A percentile compares a stretch with the other conserved stretches of the same genome.
Evolutionary conservation across 306 rosid genomes (phyloP).

Genomic region (Cyamopsis tetragonoloba): DNA sequence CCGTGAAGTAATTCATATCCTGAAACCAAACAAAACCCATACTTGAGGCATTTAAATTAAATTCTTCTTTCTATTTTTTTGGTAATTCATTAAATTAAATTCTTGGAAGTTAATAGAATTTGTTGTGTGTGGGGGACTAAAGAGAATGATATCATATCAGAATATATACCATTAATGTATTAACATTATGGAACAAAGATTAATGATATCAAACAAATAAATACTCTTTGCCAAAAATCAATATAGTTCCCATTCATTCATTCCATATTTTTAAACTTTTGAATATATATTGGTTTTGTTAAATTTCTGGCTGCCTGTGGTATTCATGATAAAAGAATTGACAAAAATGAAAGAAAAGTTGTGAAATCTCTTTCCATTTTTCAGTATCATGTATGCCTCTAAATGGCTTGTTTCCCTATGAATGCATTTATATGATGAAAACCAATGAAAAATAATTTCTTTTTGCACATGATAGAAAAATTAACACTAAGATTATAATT

Average conservation of each 20-base stretch:
- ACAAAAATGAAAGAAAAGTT: background rate
- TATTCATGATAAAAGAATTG: background rate
- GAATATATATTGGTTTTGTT: background rate
- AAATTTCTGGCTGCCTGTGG: background rate
- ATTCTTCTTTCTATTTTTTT: no score
- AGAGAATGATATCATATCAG: slow-evolving; percentile 19
- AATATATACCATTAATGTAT: slow-evolving; percentile 19
- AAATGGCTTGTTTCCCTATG: background rate
- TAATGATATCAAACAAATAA: background rate
- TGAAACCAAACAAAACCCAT: slow-evolving; percentile 39
- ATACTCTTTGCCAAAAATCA: background rate
- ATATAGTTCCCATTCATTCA: slow-evolving; percentile 7
- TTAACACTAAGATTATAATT: background rate
- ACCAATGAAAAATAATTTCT: no score
- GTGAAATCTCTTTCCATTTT: background rate
- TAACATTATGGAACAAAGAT: slow-evolving; percentile 22
- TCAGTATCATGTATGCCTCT: background rate
- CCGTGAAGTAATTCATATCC: slow-evolving; percentile 58
- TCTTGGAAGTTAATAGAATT: slow-evolving; percentile 7
- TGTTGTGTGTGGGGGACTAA: slow-evolving; percentile 17
- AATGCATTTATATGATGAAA: background rate
- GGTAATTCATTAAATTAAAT: no score
- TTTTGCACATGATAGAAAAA: no score
- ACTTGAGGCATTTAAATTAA: slow-evolving; percentile 33
- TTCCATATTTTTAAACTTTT: background rate